Base-by-base conservation (phyloP, 169 alveolate genomes). In the Pseudocohnilembus persalinus region DNA sequence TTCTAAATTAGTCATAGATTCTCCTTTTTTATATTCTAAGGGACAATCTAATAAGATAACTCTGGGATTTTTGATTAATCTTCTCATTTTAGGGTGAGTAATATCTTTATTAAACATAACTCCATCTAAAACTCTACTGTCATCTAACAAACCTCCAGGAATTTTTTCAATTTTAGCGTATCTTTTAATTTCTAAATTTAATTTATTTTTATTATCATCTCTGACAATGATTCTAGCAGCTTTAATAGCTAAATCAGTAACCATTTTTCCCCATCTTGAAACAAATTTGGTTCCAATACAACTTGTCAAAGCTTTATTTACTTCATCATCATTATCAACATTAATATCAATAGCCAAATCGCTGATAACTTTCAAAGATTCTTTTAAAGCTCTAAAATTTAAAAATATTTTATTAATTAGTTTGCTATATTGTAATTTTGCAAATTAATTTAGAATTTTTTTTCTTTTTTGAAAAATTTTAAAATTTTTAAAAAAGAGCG, bases 71-170 rank as follows among this genome's bases (percentile, higher is more conserved):
- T 93, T 95, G 33, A 98, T 97, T 65, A 88, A 74, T 68, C 99
- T 91, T 83, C 99, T 91, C 99, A 99, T 99, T 80, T 96, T 97
- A n/a, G 99, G 99, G 91, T 99, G 99, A 31, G 99, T 98, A 27
- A 99, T 99, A 83, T 98, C 99, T 92, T 98, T 98, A 93, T 98
- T 98, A 82, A 98, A 89, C 98, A 99, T 94, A 30, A 98, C 98
- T 35, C 99, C 99, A 87, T 98, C 98, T 29, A 99, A 93, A 35
- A 99, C 99, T 32, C 63, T 87, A 85, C 99, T 96, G 33, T 98
- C 99, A 82, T 96, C 99, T n/a, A 98, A 93, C 65, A 93, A 94
- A 4, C 99, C 99, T n/a, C 99, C 99, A 0, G 99, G 99, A n/a
- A 99, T 97, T 91, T 99, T 99, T 90, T 99, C 99, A 31, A 99